Base-by-base conservation (phyloP, 352 stramenopile genomes). In the Globisporangium yorkense region DNA sequence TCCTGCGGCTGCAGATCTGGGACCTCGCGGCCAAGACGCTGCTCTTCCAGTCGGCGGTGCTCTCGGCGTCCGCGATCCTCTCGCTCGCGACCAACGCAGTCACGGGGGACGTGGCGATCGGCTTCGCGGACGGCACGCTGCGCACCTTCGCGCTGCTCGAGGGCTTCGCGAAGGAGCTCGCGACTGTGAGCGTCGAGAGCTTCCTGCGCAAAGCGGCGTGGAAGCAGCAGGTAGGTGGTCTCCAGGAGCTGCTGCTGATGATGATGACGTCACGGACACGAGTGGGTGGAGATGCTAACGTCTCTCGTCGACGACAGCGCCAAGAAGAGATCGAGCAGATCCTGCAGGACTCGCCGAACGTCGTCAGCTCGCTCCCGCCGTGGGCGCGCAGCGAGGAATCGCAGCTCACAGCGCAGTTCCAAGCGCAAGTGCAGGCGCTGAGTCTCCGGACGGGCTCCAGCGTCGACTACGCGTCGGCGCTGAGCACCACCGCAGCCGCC, bases 1-100 rank as follows among this genome's bases (percentile, higher is more conserved):
- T 12, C 1, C 6, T 39, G 7, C 44, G 39, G 13, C 21, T 54
- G 4, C 66, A 93, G 81, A 87, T 94, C 33, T 94, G 84, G 82
- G 80, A 94, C 37, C 59, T 94, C 35, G 67, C 74, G 27, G 68
- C 72, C 29, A 83, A 82, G 46, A 58, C 50, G 3, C 51, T 92
- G 48, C 74, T 87, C 40, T 94, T 87, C 57, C 82, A 94, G 64
- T 94, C 82, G 1, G 65, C 84, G 0, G 75, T 94, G 16, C 57
- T 94, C 12, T 94, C 84, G 0, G 82, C 84, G 4, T 90, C 86
- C 31, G 59, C 80, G 5, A 92, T 92, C 47, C 53, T 92, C 2
- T 84, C 79, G 4, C 54, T 92, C 3, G 68, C 76, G 12, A 54
- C 84, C 7, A 88, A 92, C 45, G 65, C 81, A 1, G 51, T 75